Evolutionary conservation across 2,329 filamentous ascomycete genomes (phyloP), one percentile per base, ranked within the genome.

Genomic region (Calonectria crousiana): DNA sequence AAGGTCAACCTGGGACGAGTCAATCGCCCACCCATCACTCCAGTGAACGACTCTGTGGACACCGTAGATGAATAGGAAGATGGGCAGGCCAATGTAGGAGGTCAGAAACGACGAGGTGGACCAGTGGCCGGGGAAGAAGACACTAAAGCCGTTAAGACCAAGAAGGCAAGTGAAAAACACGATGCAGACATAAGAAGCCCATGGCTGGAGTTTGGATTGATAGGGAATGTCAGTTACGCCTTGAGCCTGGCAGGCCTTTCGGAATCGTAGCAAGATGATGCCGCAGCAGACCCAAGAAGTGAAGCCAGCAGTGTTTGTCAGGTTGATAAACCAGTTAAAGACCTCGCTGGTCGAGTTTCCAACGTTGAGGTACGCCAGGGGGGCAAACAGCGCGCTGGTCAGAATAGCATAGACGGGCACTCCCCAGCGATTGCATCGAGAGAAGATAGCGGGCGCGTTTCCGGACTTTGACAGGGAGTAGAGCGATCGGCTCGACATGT

Each of bases 51-150:
- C 51, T 13, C 71, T 49, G 84, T 84, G 64, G 83, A 82, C 74
- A 84, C 85, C 51, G 88, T 82, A n/a, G 64, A 93, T 86, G 3
- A 84, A 72, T 16, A 90, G 78, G 80, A 93, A 93, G 23, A 92
- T 88, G 0, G 91, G 91, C 64, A 93, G 90, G 11, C 91, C 91
- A n/a, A 93, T 88, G 78, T 94, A 94, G 0, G 90, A 88, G 0
- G 91, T 92, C 32, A 93, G 84, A 79, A 94, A 94, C 64, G 83
- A 86, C 26, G 85, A 86, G 0, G 87, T 87, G 14, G 86, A 88
- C 88, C 90, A 93, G 23, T 90, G 86, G 5, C 86, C 85, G 0
- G 90, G 88, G 82, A 91, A 92, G 81, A 94, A 94, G 4, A 92
- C 90, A 47, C 89, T 88, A 80, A 93, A 93, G 1, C 92, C 92